Percentiles rank a stretch among this genome's conserved stretches.
phyloP scores from a whole-genome alignment of 345 rosid genomes.

The Luvunga scandens region DNA sequence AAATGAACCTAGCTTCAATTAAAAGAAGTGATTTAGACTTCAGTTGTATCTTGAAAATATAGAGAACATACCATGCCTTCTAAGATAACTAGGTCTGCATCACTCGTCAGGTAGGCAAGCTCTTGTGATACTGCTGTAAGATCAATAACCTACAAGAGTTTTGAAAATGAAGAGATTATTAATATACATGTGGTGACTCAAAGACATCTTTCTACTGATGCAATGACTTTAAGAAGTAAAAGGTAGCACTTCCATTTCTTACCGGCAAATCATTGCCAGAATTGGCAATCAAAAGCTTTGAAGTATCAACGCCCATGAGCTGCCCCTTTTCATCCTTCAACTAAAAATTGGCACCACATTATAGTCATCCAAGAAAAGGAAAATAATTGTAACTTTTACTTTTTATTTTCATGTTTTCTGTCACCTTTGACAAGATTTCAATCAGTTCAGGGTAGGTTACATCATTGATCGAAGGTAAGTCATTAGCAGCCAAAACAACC shows the following conservation, averaged over 20 bases:
- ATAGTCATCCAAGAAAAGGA: conserved; percentile 25
- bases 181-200: neutral
- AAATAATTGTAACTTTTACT: neutral
- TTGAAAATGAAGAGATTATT: neutral
- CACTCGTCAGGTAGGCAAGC: conserved; percentile 77
- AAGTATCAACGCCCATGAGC: conserved; percentile 74
- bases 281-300: conserved; percentile 82
- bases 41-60: neutral
- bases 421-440: conserved; percentile 82
- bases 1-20: neutral
- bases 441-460: conserved; percentile 84
- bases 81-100: conserved; percentile 87
- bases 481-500: conserved; percentile 99
- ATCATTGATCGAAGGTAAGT: conserved; percentile 94
- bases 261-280: conserved; percentile 98
- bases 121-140: conserved; percentile 84
- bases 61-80: conserved; percentile 91
- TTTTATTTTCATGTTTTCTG: neutral
- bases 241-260: conserved; percentile 28
- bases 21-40: neutral
- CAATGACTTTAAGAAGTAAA: neutral
- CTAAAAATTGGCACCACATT: conserved; percentile 40
- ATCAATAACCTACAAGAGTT: conserved; percentile 80
- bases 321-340: conserved; percentile 83
- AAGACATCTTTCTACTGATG: neutral